Evolutionary conservation across 768 basidiomycete genomes (phyloP).

Genomic region (Gloeopeniophorella convolvens): DNA sequence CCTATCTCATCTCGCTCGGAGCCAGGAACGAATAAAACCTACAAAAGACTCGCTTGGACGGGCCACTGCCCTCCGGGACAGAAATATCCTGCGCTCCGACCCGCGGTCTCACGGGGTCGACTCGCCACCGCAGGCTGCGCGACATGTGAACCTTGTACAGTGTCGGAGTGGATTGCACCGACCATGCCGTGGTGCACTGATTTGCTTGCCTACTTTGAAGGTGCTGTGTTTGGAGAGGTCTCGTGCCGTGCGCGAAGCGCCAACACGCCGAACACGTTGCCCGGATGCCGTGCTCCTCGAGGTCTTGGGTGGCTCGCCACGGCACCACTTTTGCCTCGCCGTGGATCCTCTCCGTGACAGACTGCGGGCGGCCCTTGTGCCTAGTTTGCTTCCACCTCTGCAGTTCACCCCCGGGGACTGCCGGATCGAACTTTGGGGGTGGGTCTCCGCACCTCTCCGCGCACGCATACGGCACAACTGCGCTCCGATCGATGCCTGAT

Average conservation of each 20-base stretch:
- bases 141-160: no score
- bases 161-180: no score
- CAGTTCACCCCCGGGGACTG: no score
- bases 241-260: conserved; percentile 7
- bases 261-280: conserved; percentile 11
- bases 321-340: background rate
- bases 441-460: conserved; percentile 1
- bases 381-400: no score
- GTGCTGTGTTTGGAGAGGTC: conserved; percentile 7
- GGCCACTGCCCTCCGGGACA: conserved; percentile 9
- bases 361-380: no score
- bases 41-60: conserved; percentile 2
- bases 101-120: no score
- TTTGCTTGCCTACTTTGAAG: conserved; percentile 6
- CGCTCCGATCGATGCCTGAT: conserved; percentile 1
- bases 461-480: background rate
- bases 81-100: background rate
- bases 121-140: no score
- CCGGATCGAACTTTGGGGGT: background rate
- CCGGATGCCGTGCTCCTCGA: conserved; percentile 15
- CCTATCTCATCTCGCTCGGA: conserved; percentile 5
- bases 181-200: no score
- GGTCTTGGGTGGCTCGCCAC: background rate
- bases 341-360: background rate
- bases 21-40: background rate